Evolutionary conservation across 495 filamentous ascomycete species (phyloP), one percentile per base, ranked within the genome.

Genomic region (Acidiella bohemica): DNA sequence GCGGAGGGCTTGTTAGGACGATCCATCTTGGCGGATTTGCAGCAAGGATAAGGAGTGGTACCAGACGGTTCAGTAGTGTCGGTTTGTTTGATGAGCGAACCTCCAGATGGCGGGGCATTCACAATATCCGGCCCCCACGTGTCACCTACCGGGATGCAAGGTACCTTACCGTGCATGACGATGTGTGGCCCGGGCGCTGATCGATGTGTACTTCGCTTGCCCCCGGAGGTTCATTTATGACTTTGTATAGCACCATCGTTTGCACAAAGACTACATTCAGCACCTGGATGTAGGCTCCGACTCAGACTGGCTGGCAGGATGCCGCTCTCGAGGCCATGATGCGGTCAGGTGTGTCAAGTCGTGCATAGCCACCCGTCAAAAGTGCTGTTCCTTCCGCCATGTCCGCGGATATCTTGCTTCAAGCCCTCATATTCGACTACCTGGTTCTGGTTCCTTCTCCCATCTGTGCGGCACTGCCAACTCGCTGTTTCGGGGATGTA

Each of bases 1-100:
- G 81, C 75, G 33, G 75, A 62, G 21, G 87, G 86, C 54, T 86
- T 90, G 59, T 90, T 81, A 38, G 68, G 67, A 55, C 87, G 78
- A 48, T 86, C 86, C 75, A 79, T 81, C 16, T 36, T 34, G 29
- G 22, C 9, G 16, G 34, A 25, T 4, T 13, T 23, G 34, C 6
- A 11, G 4, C 25, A 4, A n/a, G 16, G 19, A 22, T 16, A 12
- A 20, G 9, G 40, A 18, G 4, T 37, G 13, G 14, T 44, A 7
- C 5, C 42, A 33, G 42, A 21, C 6, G 31, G 10, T 34, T 20
- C n/a, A 36, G 26, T 17, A 40, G 42, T 29, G 22, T 22, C 26
- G 28, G 14, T 37, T 42, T 40, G 37, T 11, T 40, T 40, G 34
- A 24, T 40, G 24, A 29, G 30, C 30, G 37, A 20, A 13, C 12